Conservation (phyloP, 2,329 filamentous ascomycete species). For the Neophaeococcomyces mojaviensis region DNA sequence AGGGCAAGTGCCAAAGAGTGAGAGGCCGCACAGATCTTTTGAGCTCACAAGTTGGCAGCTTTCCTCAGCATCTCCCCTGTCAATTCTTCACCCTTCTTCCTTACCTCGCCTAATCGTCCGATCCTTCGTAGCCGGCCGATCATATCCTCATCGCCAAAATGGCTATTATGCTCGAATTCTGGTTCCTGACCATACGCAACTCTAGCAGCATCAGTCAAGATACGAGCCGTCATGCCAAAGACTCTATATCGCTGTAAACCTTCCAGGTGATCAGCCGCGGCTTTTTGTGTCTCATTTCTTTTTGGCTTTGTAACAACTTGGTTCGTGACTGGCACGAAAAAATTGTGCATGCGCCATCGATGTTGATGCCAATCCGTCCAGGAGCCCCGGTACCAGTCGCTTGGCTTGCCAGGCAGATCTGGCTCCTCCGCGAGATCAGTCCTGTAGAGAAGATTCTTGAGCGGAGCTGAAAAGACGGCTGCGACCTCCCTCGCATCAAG, state of each 20-base stretch:
- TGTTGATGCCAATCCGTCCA: conserved; percentile 75
- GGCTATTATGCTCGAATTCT: conserved; percentile 67
- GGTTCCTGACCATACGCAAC: conserved; percentile 77
- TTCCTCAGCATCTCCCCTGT: conserved; percentile 45
- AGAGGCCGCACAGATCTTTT: too few species aligned
- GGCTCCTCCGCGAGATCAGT: conserved; percentile 46
- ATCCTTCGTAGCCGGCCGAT: conserved; percentile 50
- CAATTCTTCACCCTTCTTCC: conserved; percentile 45
- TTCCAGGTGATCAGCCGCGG: conserved; percentile 33
- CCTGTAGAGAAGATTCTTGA: conserved; percentile 68
- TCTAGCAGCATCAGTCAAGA: conserved; percentile 78
- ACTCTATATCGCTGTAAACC: conserved; percentile 63
- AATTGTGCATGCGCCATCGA: conserved; percentile 85
- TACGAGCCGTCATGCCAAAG: conserved; percentile 90
- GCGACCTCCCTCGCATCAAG: conserved; percentile 87
- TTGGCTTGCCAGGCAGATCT: conserved; percentile 39
- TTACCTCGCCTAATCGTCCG: conserved; percentile 48
- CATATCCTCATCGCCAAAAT: conserved; percentile 61
- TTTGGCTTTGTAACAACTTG: conserved; percentile 59
- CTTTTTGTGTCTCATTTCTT: conserved; percentile 34
- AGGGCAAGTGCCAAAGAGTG: too few species aligned
- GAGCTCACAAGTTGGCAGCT: conserved; percentile 27
- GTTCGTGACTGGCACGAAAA: conserved; percentile 73
- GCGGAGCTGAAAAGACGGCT: conserved; percentile 84
- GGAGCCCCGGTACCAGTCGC: conserved; percentile 74